Base-by-base conservation (phyloP, 164 flowering plant species). In the Aristolochia californica region DNA sequence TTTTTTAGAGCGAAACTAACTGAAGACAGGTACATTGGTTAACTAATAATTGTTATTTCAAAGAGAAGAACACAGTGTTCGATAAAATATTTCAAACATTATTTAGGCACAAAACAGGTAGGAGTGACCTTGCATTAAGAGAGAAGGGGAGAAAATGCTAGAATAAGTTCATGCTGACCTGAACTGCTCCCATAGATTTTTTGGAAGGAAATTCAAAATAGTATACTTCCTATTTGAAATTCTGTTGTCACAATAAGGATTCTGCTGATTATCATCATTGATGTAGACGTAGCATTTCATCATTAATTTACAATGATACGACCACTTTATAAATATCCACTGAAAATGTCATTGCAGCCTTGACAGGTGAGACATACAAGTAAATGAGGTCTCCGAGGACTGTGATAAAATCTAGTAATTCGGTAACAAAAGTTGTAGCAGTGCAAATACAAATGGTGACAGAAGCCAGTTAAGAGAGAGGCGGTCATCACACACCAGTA, bases 121-220 rank as follows among this genome's bases (percentile, higher is more conserved):
- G 40, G 40, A 34, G 40, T 34, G 10, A 34, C 10, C 40, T 34
- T 5, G 40, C 9, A 34, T 34, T 2, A 34, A 34, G 1, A 8
- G 10, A 34, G 40, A 34, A 34, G 40, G 40, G 40, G 40, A 34
- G 40, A 34, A 34, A 34, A 34, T 34, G 40, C 40, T 5, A 34
- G 40, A 34, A 34, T 5, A 34, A 2, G 10, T 34, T 34, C 0
- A 7, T 34, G 51, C 62, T 78, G 62, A 93, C 98, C 98, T 88
- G 90, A 93, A 93, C 64, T 93, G 98, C 65, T 93, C 98, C 94
- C 86, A 87, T 70, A 93, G 71, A 62, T 93, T 93, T 62, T 93
- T 93, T 0, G 98, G 98, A 16, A 93, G 78, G 62, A 93, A 93
- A 69, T 93, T 93, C 69, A 80, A 62, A 50, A 89, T n/a, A 18